Base-by-base conservation (phyloP, 116 monocot genomes). In the Dioscorea cayenensis region DNA sequence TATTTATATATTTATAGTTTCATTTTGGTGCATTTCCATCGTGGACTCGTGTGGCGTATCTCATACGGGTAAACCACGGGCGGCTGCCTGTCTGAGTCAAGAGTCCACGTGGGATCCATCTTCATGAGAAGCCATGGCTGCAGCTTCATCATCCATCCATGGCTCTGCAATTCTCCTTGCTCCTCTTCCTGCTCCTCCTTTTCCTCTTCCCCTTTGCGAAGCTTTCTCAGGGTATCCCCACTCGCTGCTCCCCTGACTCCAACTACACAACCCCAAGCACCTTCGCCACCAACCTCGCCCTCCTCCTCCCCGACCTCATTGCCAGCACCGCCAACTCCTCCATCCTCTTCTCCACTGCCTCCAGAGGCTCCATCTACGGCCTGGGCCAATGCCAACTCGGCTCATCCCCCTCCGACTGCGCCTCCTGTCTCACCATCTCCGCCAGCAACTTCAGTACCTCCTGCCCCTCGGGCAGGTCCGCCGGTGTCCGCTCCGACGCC, bases 381-480 rank as follows among this genome's bases (percentile, higher is more conserved):
- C 28, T 74, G 51, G 51, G 28, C 13, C 66, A 52, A 22, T 74
- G 74, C 74, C 50, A 52, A 9, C 66, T 55, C 66, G 74, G 66
- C 55, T 16, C 10, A 14, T 3, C 7, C 74, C 6, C 28, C 0
- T 10, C 27, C 18, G 36, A 20, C 6, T 74, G 74, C 58, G 16
- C n/a, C 6, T 12, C 14, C 28, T 74, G 74, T 55, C 74, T 74
- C 36, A n/a, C 9, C 36, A 23, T 14, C 22, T 65, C 74, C 36
- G n/a, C 12, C 6, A 6, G 9, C 3, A 66, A 35, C 52, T 7
- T 51, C 18, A 36, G 9, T 28, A 65, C 65, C 51, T 5, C 6
- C 20, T 74, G 74, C 36, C 74, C 65, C n/a, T 55, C n/a, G 10
- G 10, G 0, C 20, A 66, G 32, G 10, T 14, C 11, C 2, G 74